Base-by-base conservation (phyloP, 1,284 basidiomycete species). In the Cryptococcus sp. region DNA sequence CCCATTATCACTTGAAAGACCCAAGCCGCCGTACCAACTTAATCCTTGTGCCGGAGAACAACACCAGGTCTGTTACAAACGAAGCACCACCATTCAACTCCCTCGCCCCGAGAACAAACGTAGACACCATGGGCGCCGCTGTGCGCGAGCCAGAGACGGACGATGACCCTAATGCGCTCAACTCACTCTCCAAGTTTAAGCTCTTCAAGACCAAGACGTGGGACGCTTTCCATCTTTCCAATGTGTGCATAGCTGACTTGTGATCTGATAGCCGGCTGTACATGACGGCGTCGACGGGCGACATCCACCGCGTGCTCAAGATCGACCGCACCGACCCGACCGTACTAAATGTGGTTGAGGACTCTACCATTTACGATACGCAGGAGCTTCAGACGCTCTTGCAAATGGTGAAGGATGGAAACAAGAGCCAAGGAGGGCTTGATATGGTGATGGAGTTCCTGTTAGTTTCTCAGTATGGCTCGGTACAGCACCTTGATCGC, bases 401-500 rank as follows among this genome's bases (percentile, higher is more conserved):
- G 62, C 89, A 90, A 73, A 96, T 94, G 88, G 82, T 98, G 15
- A 89, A 93, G 60, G 93, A 97, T 67, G 93, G 93, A 18, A 97
- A 97, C 76, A 88, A 87, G 72, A 82, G 81, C 4, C 87, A 87
- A 11, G 94, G 94, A 8, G 93, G 94, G 1, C 78, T 98, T 58
- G 90, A 89, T 5, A 90, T 87, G 64, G 85, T 88, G 0, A 82
- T 83, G 58, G 82, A 87, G 21, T 89, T 93, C 70, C 93, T 87
- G 72, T 77, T 48, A 56, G 71, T 65, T 5, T 21, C 18, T 11
- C 33, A 11, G 48, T 13, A 16, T 15, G 38, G 54, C 51, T n/a
- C n/a, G n/a, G n/a, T n/a, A n/a, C n/a, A n/a, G n/a, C n/a, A n/a
- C 16, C 35, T 35, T 28, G 8, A 37, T 36, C 15, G 23, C 23